phyloP scores from a whole-genome alignment of 176 grass and related monocot genomes.

The Avena sativa region DNA sequence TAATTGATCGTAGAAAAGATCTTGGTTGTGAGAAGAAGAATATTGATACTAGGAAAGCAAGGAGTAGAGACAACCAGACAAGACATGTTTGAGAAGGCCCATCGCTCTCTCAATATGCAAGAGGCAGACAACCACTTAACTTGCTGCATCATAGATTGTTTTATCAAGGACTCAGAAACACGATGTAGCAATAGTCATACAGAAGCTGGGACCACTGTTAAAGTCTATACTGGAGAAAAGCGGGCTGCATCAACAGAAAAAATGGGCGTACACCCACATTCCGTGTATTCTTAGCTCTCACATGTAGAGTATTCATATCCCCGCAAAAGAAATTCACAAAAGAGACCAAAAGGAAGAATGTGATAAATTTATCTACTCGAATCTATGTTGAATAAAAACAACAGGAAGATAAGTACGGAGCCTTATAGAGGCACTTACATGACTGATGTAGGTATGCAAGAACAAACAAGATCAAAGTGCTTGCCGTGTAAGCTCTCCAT shows the following conservation, averaged over 20 bases:
- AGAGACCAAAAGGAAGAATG: neutral
- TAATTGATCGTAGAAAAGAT: neutral
- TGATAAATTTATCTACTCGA: neutral
- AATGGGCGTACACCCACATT: neutral
- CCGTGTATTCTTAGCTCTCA: neutral
- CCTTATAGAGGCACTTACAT: conserved; percentile 21
- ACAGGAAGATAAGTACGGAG: neutral
- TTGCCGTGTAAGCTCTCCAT: neutral
- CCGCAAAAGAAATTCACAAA: neutral
- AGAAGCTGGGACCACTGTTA: conserved; percentile 25
- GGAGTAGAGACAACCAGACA: conserved; percentile 25
- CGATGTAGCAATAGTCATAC: conserved; percentile 27
- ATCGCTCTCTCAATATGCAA: conserved; percentile 21
- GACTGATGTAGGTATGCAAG: neutral
- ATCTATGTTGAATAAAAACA: neutral
- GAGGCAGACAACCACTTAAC: conserved; percentile 44
- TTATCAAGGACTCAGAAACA: conserved; percentile 31
- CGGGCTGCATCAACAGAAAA: neutral
- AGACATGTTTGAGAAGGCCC: conserved; percentile 35
- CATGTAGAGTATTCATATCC: neutral
- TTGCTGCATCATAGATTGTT: conserved; percentile 28
- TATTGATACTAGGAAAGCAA: neutral
- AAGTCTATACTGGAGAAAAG: conserved; percentile 26
- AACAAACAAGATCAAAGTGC: conserved; percentile 4
- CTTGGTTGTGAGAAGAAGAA: conserved; percentile 12